A percentile compares a stretch with the other conserved stretches of the same genome.
Conservation (phyloP, 192 early-diverging fungal species). For the Backusella parvicylindrica region DNA sequence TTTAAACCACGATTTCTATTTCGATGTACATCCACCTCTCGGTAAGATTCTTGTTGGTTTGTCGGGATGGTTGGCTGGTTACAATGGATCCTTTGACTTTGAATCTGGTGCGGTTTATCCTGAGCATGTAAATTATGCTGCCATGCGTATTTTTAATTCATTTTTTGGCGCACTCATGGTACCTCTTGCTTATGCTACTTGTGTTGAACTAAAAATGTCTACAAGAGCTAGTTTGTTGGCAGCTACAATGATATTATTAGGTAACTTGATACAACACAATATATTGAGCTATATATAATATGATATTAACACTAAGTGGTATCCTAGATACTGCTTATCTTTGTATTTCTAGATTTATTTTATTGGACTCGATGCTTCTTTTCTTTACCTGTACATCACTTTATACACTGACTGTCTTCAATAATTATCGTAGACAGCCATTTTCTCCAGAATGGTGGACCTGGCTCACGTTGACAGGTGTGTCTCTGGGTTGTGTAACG, state of each 20-base stretch:
- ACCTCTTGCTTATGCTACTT: slow-evolving; percentile 89
- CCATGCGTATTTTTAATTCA: slow-evolving; percentile 89
- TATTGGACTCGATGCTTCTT: slow-evolving; percentile 93
- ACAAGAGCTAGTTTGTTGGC: slow-evolving; percentile 65
- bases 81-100: slow-evolving; percentile 85
- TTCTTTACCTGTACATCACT: slow-evolving; percentile 78
- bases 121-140: slow-evolving; percentile 73
- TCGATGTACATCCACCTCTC: slow-evolving; percentile 97
- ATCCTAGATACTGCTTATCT: slow-evolving; percentile 69
- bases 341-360: slow-evolving; percentile 84
- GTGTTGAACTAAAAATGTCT: slow-evolving; percentile 68
- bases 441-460: slow-evolving; percentile 86
- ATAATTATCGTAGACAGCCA: slow-evolving; percentile 32
- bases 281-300: background rate
- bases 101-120: slow-evolving; percentile 80
- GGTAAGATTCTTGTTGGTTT: slow-evolving; percentile 95
- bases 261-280: slow-evolving; percentile 38
- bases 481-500: slow-evolving; percentile 76
- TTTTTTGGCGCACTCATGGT: slow-evolving; percentile 85
- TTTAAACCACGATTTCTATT: slow-evolving; percentile 91
- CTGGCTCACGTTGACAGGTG: slow-evolving; percentile 81
- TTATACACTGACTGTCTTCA: slow-evolving; percentile 68
- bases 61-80: slow-evolving; percentile 80
- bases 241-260: slow-evolving; percentile 75
- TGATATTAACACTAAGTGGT: slow-evolving; percentile 46